Evolutionary conservation across 306 rosid genomes (phyloP).

Genomic region (Quillaja saponaria): DNA sequence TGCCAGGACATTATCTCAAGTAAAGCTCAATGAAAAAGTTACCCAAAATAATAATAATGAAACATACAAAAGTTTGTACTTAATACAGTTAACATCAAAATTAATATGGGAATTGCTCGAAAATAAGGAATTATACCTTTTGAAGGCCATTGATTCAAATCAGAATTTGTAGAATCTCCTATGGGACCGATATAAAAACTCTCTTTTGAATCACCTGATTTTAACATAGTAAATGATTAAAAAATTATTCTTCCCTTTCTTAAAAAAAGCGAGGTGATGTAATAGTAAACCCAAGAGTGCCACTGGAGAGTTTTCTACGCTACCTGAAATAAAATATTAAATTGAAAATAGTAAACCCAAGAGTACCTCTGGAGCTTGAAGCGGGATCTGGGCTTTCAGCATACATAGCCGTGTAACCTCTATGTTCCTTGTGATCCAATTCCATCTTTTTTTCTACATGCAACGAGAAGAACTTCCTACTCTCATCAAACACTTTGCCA

Average conservation of each 20-base stretch:
- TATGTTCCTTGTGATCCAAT: constrained; percentile 51
- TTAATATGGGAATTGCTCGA: neutral
- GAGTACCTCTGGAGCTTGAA: constrained; percentile 54
- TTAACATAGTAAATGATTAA: neutral
- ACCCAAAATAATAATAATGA: neutral
- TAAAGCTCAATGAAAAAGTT: constrained; percentile 3
- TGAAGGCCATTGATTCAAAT: constrained; percentile 85
- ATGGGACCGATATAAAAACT: constrained; percentile 65
- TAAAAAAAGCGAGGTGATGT: neutral
- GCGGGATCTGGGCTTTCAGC: constrained; percentile 61
- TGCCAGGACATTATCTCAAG: constrained; percentile 15
- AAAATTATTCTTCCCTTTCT: constrained; percentile 1
- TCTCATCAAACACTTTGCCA: constrained; percentile 44
- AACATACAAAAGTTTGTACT: neutral
- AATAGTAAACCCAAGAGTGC: neutral
- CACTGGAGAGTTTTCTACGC: neutral
- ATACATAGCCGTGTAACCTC: constrained; percentile 79
- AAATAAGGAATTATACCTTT: constrained; percentile 41
- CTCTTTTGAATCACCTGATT: constrained; percentile 82
- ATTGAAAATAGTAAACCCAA: neutral
- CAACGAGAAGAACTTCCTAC: constrained; percentile 60
- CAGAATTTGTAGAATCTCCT: constrained; percentile 38
- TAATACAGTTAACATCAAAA: constrained; percentile 4
- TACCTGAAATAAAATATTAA: neutral
- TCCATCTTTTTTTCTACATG: constrained; percentile 58